Percentiles rank a stretch among this genome's conserved stretches.
phyloP scores from a whole-genome alignment of 148 eudicot species.

The Selenicereus undatus region DNA sequence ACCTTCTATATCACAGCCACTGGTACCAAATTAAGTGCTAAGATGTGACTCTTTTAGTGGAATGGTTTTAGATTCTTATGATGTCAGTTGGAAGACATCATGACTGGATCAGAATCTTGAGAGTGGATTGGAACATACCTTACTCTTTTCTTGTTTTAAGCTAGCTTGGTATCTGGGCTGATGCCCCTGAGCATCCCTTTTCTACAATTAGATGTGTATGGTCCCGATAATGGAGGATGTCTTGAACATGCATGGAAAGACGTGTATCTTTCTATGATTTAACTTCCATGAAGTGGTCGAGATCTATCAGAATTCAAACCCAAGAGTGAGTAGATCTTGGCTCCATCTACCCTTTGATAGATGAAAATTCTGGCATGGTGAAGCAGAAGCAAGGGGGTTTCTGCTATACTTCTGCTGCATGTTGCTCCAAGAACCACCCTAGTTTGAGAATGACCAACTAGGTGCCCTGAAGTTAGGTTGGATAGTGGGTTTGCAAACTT shows the following conservation, averaged over 20 bases:
- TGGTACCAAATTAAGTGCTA: background rate
- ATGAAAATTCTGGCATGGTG: background rate
- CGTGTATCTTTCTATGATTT: background rate
- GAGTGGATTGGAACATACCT: background rate
- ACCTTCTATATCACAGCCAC: background rate
- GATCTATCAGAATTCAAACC: background rate
- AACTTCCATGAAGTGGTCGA: background rate
- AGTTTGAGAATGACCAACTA: background rate
- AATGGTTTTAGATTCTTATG: background rate
- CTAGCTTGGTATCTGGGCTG: background rate
- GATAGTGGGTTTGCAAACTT: background rate
- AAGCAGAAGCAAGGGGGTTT: background rate
- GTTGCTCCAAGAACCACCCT: background rate
- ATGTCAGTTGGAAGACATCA: background rate
- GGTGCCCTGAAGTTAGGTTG: background rate
- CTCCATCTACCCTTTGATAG: background rate
- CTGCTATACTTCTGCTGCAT: background rate
- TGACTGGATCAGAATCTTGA: constrained; percentile 1
- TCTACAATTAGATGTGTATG: background rate
- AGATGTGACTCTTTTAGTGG: background rate
- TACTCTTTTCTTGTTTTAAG: background rate
- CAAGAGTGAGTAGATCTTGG: background rate
- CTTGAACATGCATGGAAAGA: background rate
- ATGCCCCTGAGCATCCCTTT: background rate
- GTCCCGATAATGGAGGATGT: background rate